These are phyloP conservation scores for Sphagnum fallax DNA, from an alignment of 228 moss, liverwort and hornwort genomes.

Conservation along the genomic window DNA sequence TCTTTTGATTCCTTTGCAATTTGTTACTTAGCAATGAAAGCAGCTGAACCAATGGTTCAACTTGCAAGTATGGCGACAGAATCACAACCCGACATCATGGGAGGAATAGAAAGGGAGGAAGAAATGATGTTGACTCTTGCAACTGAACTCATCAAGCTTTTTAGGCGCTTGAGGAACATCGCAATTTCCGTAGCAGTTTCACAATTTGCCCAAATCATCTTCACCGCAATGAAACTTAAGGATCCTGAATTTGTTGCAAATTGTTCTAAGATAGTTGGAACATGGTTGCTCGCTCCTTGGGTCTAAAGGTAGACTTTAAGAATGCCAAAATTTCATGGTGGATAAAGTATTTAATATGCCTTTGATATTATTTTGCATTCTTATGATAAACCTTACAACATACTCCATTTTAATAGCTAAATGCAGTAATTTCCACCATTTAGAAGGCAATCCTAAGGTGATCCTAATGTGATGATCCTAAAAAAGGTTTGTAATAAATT, in stretches of 20 bases:
- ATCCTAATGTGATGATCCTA: too few relatives aligned
- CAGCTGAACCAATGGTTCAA: conserved; percentile 39
- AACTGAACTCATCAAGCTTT: conserved; percentile 37
- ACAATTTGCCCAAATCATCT: conserved; percentile 28
- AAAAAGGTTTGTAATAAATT: too few relatives aligned
- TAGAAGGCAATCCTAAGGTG: too few relatives aligned
- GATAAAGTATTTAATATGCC: too few relatives aligned
- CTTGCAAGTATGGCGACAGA: conserved; percentile 33
- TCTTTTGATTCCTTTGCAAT: conserved; percentile 42
- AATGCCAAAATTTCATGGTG: too few relatives aligned
- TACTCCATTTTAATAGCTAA: too few relatives aligned
- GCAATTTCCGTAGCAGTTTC: conserved; percentile 26
- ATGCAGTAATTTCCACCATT: too few relatives aligned
- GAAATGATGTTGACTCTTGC: conserved; percentile 38
- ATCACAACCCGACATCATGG: conserved; percentile 34
- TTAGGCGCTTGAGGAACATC: conserved; percentile 34
- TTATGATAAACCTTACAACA: too few relatives aligned
- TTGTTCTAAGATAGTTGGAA: conserved; percentile 12
- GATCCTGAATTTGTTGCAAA: conserved; percentile 21
- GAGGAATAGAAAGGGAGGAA: conserved; percentile 41
- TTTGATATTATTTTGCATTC: too few relatives aligned
- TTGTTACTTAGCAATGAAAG: conserved; percentile 36
- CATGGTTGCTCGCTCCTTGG: conserved; percentile 33
- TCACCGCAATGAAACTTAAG: conserved; percentile 15
- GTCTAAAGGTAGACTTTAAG: neutral